Base-by-base conservation (phyloP, 140 eudicot genomes). In the Cichorium intybus region DNA sequence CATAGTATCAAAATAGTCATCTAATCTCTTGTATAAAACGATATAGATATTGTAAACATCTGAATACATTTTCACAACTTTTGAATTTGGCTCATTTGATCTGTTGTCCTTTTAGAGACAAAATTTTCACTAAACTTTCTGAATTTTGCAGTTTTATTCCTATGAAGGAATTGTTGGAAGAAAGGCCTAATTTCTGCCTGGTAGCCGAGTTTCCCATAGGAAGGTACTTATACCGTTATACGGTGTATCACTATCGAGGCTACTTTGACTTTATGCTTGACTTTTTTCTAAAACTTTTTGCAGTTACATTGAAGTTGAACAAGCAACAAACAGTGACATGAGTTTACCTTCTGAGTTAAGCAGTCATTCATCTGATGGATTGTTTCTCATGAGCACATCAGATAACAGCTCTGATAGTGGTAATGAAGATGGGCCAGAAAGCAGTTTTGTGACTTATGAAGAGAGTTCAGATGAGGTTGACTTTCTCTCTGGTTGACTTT, bases 401-500 rank as follows among this genome's bases (percentile, higher is more conserved):
- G 89, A 86, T 20, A 74, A 79, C 68, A 77, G 86, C 65, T 82
- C 79, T 46, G 77, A 72, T 56, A 86, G 88, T 68, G 84, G 88
- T 14, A 73, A 77, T 28, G 93, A 85, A 60, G 82, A 80, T 56
- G 61, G 70, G 22, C 86, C 21, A 12, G 79, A 57, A 52, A 24
- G 39, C 46, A 52, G 71, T 64, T 73, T 66, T 66, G 66, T 68
- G 45, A 77, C 66, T 50, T 75, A 65, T 15, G 88, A 74, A 56
- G 91, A 80, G 35, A 81, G 84, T 67, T 85, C 94, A 20, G 89
- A 86, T 51, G 95, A 86, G 69, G 58, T 80, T 37, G 89, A 77
- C 63, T 76, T 76, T 63, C 43, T 81, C 49, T 70, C 77, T 6
- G 61, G 23, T 48, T 79, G 70, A 64, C 39, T 63, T 56, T 56